These are phyloP conservation scores for Dioscorea dumetorum DNA, from an alignment of 106 monocot genomes.

Conservation along the genomic window DNA sequence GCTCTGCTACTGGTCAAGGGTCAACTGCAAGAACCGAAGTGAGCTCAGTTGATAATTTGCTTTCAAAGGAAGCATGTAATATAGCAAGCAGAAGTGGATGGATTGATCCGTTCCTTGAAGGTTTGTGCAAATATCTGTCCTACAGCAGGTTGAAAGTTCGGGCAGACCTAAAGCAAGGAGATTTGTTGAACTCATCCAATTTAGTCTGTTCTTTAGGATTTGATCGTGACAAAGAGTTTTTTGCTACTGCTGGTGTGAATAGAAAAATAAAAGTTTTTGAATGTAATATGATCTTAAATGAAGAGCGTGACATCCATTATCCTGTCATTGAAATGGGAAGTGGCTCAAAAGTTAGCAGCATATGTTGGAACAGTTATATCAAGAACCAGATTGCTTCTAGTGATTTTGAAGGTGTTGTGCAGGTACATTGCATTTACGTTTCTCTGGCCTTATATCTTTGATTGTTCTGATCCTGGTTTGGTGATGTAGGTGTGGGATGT, in stretches of 20 bases:
- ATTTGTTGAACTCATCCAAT: constrained; percentile 65
- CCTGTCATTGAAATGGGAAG: constrained; percentile 84
- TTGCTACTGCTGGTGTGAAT: constrained; percentile 93
- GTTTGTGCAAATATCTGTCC: constrained; percentile 67
- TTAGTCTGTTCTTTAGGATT: constrained; percentile 83
- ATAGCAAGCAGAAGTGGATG: constrained; percentile 29
- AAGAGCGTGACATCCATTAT: constrained; percentile 79
- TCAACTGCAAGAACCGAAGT: constrained; percentile 33
- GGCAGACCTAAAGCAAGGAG: constrained; percentile 72
- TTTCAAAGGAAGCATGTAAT: constrained; percentile 11
- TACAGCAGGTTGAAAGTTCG: constrained; percentile 70
- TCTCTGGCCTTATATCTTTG: not conserved
- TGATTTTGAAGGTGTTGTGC: constrained; percentile 92
- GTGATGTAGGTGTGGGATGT: constrained; percentile 80
- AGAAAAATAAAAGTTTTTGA: constrained; percentile 91
- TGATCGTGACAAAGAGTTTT: constrained; percentile 77
- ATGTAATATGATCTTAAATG: constrained; percentile 62
- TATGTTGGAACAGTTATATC: constrained; percentile 92
- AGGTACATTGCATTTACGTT: constrained; percentile 33
- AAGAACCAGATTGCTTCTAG: constrained; percentile 98
- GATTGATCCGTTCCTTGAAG: constrained; percentile 84
- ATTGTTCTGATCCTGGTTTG: not conserved
- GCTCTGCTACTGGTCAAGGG: constrained; percentile 17
- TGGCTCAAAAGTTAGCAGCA: constrained; percentile 69
- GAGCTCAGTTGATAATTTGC: constrained; percentile 51